Evolutionary conservation across 2,329 filamentous ascomycete genomes (phyloP).

Genomic region (Pseudogymnoascus destructans): DNA sequence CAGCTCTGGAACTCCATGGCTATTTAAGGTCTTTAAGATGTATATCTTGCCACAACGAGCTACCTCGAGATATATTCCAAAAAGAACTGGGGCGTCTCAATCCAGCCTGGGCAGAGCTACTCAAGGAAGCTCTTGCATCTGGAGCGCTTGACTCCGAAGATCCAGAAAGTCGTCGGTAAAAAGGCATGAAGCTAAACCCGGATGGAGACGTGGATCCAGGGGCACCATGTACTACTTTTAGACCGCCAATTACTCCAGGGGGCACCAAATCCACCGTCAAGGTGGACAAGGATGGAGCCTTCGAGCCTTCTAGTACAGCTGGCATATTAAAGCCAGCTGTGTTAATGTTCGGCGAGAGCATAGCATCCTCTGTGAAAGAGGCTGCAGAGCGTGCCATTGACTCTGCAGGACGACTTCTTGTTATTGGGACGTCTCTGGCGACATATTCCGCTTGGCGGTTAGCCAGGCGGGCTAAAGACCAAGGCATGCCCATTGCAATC

Average conservation of each 20-base stretch:
- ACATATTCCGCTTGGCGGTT: slow-evolving; percentile 93
- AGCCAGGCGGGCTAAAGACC: slow-evolving; percentile 68
- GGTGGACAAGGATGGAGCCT: slow-evolving; percentile 70
- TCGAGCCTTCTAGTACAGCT: slow-evolving; percentile 49
- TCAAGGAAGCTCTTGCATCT: slow-evolving; percentile 55
- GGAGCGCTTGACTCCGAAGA: slow-evolving; percentile 71
- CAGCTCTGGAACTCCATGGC: slow-evolving; percentile 80
- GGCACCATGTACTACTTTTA: slow-evolving; percentile 77
- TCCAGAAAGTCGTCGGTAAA: slow-evolving; percentile 50
- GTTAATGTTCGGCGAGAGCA: slow-evolving; percentile 92
- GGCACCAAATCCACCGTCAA: slow-evolving; percentile 46
- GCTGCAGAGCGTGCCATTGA: slow-evolving; percentile 73
- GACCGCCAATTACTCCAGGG: slow-evolving; percentile 46
- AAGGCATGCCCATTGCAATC: slow-evolving; percentile 73
- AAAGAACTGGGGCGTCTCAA: slow-evolving; percentile 63
- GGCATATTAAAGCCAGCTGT: slow-evolving; percentile 88
- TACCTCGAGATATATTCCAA: slow-evolving; percentile 64
- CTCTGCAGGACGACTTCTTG: slow-evolving; percentile 57
- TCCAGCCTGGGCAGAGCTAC: slow-evolving; percentile 69
- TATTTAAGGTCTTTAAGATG: slow-evolving; percentile 75
- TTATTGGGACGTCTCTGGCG: slow-evolving; percentile 80
- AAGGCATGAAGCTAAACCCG: slow-evolving; percentile 72
- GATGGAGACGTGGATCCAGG: slow-evolving; percentile 90
- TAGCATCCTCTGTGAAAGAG: slow-evolving; percentile 52
- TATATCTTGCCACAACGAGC: slow-evolving; percentile 60